Conservation (phyloP, 768 basidiomycete species). For the Serendipita indica region DNA sequence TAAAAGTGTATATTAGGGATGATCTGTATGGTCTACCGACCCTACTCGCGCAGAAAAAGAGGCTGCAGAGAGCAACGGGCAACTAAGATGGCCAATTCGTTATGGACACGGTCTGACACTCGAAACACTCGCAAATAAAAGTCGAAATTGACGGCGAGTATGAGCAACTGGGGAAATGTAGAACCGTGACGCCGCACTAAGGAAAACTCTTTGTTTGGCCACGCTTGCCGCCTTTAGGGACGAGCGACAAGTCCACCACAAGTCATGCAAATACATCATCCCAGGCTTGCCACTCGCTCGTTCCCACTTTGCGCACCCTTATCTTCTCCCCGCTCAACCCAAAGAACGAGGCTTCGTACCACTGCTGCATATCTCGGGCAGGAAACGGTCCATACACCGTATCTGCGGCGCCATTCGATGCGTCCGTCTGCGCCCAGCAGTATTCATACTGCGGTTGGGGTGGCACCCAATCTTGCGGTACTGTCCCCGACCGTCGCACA, state of each 20-base stretch:
- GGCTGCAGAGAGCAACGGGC: constrained; percentile 1
- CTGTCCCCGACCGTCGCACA: constrained; percentile 55
- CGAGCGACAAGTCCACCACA: not conserved
- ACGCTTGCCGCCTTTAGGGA: not conserved
- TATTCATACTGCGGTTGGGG: constrained; percentile 67
- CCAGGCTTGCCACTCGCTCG: constrained; percentile 59
- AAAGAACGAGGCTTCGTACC: constrained; percentile 73
- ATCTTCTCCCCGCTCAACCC: constrained; percentile 66
- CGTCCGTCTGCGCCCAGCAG: constrained; percentile 43
- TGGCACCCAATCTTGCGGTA: constrained; percentile 55
- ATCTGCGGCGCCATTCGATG: constrained; percentile 31
- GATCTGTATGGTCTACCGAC: constrained; percentile 7
- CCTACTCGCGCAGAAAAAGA: not conserved
- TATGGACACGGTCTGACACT: not conserved
- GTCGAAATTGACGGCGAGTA: not conserved
- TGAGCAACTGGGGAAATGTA: constrained; percentile 7
- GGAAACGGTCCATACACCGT: constrained; percentile 61
- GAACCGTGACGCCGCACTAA: constrained; percentile 9
- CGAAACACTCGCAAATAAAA: constrained; percentile 7
- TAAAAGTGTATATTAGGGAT: not conserved
- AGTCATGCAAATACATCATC: constrained; percentile 35
- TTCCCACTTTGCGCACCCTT: constrained; percentile 47
- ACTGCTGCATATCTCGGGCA: constrained; percentile 64
- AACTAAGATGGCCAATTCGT: constrained; percentile 4
- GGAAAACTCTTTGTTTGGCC: not conserved